Evolutionary conservation across 805 yeast species (phyloP), one percentile per base, ranked within the genome.

Genomic region (Allodekkera sacchari): DNA sequence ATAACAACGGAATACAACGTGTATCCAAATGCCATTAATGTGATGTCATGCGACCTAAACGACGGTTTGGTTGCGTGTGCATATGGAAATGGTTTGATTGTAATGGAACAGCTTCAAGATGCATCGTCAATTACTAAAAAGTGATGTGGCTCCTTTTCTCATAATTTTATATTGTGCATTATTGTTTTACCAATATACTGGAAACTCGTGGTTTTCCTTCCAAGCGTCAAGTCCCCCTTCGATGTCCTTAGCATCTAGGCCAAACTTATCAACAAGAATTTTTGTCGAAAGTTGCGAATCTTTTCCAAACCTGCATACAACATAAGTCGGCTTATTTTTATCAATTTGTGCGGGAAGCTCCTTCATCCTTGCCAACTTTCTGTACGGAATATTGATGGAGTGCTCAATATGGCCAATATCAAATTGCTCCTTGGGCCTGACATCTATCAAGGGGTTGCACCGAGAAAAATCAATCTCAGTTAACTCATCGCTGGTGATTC

Each of bases 271-370:
- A 30, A 67, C 61, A 28, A 88, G 53, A 27, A 64, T 56, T 34
- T 64, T 55, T 1, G 82, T 77, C 0, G 95, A 94, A 12, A 74
- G 53, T 46, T 83, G 87, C 0, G 97, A 88, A 51, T 92, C 97
- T 52, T 84, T 87, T 7, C 98, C 98, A 48, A 66, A 77, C 20
- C 96, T 66, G 55, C 98, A 92, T 13, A 89, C 63, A 0, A 85
- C 81, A 34, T 65, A 68, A 0, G 82, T 52, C 4, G 41, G 43
- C 7, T 34, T 28, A 4, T 31, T 29, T 4, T 34, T 22, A 21
- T 43, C 41, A 10, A 41, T 11, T 10, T 24, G 22, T 10, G 24
- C 22, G 2, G 44, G 35, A 3, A 47, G 10, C 8, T 42, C 33
- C n/a, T 42, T 48, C 35, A 52, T 51, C 30, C 50, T 55, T 28